A percentile compares a stretch with the other conserved stretches of the same genome.
Conservation (phyloP, 495 filamentous ascomycete species). For the Terfezia claveryi region DNA sequence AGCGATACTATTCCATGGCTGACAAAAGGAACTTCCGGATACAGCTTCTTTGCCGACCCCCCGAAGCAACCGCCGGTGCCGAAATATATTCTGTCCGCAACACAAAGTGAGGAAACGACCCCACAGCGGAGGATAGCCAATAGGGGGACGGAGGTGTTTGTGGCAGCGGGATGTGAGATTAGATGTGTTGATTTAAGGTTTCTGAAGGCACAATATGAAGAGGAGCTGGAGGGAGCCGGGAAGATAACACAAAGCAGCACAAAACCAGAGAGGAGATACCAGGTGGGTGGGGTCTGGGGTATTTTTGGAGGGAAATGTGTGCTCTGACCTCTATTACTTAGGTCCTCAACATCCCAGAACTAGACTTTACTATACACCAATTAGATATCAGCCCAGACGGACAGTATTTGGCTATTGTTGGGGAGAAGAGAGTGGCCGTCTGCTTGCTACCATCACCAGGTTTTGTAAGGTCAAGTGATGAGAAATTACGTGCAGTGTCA, state of each 20-base stretch:
- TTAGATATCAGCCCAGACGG: slow-evolving; percentile 18
- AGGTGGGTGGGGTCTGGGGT: slow-evolving; percentile 1
- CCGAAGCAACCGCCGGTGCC: slow-evolving; percentile 6
- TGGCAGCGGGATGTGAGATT: slow-evolving; percentile 14
- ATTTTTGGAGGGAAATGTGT: neutral
- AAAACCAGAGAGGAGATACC: slow-evolving; percentile 9
- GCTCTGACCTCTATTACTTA: neutral
- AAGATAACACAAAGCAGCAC: no score
- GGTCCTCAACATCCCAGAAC: slow-evolving; percentile 8
- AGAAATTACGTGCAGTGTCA: neutral
- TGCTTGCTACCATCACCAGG: slow-evolving; percentile 16
- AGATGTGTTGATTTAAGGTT: slow-evolving; percentile 16
- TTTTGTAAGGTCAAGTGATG: neutral
- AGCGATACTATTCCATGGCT: slow-evolving; percentile 11
- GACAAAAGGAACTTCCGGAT: slow-evolving; percentile 12
- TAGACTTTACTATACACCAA: slow-evolving; percentile 16
- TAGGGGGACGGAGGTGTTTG: slow-evolving; percentile 16
- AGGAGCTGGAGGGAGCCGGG: slow-evolving; percentile 3
- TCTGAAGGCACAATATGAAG: slow-evolving; percentile 13
- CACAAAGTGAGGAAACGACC: neutral
- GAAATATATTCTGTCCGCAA: neutral
- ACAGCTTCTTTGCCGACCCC: slow-evolving; percentile 17
- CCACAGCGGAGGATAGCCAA: slow-evolving; percentile 13
- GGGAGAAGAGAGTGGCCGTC: slow-evolving; percentile 14
- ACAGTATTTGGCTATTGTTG: slow-evolving; percentile 15